phyloP scores from a whole-genome alignment of 2,329 filamentous ascomycete species.

The Sclerotiophoma versabilis region DNA sequence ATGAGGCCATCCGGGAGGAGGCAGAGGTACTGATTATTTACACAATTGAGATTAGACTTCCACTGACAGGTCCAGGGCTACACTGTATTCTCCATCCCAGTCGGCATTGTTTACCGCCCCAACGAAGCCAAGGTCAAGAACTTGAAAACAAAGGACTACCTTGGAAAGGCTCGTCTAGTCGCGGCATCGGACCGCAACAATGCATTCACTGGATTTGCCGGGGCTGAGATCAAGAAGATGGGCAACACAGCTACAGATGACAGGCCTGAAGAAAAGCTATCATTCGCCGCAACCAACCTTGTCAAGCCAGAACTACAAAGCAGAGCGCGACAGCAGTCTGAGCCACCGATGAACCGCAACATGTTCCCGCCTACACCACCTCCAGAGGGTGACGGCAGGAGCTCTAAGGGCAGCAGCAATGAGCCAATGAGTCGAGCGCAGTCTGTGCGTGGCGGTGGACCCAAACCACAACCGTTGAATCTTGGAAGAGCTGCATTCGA shows the following conservation, averaged over 20 bases:
- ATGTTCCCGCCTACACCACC: slow-evolving; percentile 98
- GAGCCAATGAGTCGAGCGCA: slow-evolving; percentile 56
- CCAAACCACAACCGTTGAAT: slow-evolving; percentile 57
- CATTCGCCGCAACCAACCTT: slow-evolving; percentile 90
- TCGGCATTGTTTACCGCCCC: slow-evolving; percentile 92
- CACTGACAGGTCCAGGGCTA: slow-evolving; percentile 72
- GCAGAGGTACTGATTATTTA: slow-evolving; percentile 72
- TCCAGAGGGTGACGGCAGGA: slow-evolving; percentile 78
- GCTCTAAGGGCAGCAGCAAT: slow-evolving; percentile 36
- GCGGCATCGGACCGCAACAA: slow-evolving; percentile 84
- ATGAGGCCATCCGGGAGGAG: slow-evolving; percentile 92
- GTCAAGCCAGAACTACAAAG: slow-evolving; percentile 85
- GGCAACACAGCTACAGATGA: slow-evolving; percentile 70
- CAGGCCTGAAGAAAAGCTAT: slow-evolving; percentile 81
- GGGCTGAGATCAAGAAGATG: slow-evolving; percentile 78
- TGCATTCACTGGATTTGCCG: slow-evolving; percentile 82
- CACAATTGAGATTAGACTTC: not conserved
- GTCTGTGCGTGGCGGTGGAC: slow-evolving; percentile 57
- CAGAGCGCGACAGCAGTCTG: slow-evolving; percentile 79
- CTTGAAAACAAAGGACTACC: slow-evolving; percentile 95
- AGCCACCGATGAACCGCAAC: slow-evolving; percentile 78
- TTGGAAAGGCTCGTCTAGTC: slow-evolving; percentile 93
- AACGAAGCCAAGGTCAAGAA: slow-evolving; percentile 99
- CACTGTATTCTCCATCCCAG: slow-evolving; percentile 97
- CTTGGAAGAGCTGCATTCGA: slow-evolving; percentile 59